Evolutionary conservation across 768 basidiomycete species (phyloP).

Genomic region (Cystofilobasidium macerans): DNA sequence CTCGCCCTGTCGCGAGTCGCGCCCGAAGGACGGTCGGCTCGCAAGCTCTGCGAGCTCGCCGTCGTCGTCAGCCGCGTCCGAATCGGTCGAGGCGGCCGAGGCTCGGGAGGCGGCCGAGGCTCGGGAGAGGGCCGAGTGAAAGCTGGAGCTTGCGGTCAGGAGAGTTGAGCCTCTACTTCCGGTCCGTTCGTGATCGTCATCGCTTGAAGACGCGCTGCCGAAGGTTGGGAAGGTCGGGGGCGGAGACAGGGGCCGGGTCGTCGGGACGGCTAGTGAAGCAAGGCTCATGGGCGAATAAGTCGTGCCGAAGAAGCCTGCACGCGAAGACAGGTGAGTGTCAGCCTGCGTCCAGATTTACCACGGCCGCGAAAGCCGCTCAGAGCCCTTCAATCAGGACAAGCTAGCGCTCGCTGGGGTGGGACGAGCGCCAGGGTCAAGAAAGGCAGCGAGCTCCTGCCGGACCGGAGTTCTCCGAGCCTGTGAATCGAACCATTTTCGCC

Average conservation of each 20-base stretch:
- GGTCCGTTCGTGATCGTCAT: neutral
- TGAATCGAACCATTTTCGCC: no score
- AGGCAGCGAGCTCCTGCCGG: no score
- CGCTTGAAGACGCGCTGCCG: neutral
- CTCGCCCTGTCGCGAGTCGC: neutral
- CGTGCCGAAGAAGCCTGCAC: neutral
- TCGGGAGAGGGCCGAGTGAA: neutral
- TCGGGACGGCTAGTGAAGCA: neutral
- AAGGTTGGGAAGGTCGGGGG: conserved; percentile 4
- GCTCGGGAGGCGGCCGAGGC: no score
- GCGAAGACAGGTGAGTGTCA: no score
- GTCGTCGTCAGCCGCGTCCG: neutral
- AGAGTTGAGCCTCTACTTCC: neutral
- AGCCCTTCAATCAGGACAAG: no score
- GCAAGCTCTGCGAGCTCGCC: neutral
- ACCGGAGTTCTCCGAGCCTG: no score
- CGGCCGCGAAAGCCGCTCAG: no score
- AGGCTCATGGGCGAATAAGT: neutral
- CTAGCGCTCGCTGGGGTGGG: no score
- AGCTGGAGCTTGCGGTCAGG: neutral
- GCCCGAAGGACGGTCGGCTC: no score
- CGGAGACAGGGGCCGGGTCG: neutral
- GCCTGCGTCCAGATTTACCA: no score
- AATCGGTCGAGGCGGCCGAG: neutral
- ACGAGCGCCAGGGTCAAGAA: no score